These are phyloP conservation scores for Halocafeteria seosinensis DNA, from an alignment of 108 stramenopile species.

Conservation along the genomic window DNA sequence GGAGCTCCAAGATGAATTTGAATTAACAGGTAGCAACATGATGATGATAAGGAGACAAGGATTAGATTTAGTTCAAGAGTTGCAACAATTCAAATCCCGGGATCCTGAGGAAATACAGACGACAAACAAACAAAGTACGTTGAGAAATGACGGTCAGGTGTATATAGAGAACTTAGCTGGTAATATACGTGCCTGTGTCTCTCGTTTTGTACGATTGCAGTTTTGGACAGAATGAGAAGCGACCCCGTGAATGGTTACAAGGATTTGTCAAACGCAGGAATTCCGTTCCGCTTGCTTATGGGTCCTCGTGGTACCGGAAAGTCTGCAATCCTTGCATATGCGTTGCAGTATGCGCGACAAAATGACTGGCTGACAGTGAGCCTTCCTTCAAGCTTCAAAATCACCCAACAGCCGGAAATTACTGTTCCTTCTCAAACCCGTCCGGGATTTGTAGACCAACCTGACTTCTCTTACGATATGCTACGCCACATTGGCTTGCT, in stretches of 20 bases:
- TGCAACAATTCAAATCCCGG: background rate
- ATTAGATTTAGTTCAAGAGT: background rate
- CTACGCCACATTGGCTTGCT: background rate
- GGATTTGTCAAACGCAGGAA: no score
- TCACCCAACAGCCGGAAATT: background rate
- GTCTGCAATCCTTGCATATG: background rate
- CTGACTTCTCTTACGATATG: background rate
- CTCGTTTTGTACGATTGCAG: no score
- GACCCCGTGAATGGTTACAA: no score
- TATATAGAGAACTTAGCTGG: no score
- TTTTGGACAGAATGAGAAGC: no score
- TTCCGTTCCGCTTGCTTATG: constrained; percentile 4
- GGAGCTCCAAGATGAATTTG: background rate
- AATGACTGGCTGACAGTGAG: constrained; percentile 11
- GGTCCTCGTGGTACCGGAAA: constrained; percentile 17
- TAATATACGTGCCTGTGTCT: no score
- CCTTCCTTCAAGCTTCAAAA: background rate
- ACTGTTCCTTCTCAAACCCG: background rate
- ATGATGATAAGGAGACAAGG: background rate
- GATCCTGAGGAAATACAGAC: no score
- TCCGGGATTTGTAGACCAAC: constrained; percentile 2
- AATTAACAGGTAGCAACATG: background rate
- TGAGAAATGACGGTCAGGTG: no score
- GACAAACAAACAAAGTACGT: no score
- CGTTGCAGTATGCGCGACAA: constrained; percentile 3